phyloP scores from a whole-genome alignment of 2,329 filamentous ascomycete genomes.

The Trichoderma sp. region DNA sequence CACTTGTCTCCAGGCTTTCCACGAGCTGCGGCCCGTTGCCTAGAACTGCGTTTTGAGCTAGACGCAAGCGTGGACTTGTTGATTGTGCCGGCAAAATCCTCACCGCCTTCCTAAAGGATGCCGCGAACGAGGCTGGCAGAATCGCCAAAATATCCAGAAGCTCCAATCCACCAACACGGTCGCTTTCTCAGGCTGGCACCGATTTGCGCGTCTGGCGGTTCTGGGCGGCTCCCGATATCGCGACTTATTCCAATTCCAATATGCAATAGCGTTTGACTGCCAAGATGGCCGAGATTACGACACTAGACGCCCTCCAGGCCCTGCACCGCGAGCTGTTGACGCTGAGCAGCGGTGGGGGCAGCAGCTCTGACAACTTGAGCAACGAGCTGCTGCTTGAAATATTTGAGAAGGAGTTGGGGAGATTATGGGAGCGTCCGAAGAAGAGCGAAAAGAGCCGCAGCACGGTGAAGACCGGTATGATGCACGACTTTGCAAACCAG shows the following conservation, averaged over 20 bases:
- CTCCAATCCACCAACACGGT: slow-evolving; percentile 14
- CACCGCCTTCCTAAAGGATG: slow-evolving; percentile 34
- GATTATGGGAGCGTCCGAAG: slow-evolving; percentile 68
- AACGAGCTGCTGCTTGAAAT: slow-evolving; percentile 67
- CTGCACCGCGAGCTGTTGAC: slow-evolving; percentile 83
- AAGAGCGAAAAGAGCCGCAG: slow-evolving; percentile 75
- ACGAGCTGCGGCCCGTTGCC: slow-evolving; percentile 4
- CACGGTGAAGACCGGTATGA: slow-evolving; percentile 63
- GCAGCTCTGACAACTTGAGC: slow-evolving; percentile 63
- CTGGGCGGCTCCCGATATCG: slow-evolving; percentile 18
- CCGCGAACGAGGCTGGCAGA: slow-evolving; percentile 30
- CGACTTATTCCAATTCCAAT: slow-evolving; percentile 28
- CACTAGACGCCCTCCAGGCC: slow-evolving; percentile 73
- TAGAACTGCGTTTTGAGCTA: not conserved
- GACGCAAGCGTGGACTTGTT: not conserved
- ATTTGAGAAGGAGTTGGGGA: slow-evolving; percentile 69
- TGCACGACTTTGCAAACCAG: not conserved
- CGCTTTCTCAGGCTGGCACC: slow-evolving; percentile 26
- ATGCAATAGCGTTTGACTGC: slow-evolving; percentile 47
- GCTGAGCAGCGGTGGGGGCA: slow-evolving; percentile 64
- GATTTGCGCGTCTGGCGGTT: slow-evolving; percentile 25
- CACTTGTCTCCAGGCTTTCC: not conserved
- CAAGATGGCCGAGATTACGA: slow-evolving; percentile 70
- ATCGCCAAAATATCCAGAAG: slow-evolving; percentile 27
- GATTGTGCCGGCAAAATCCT: slow-evolving; percentile 33